Evolutionary conservation across 2,329 filamentous ascomycete species (phyloP).

Genomic region (Cladosporium sp.): DNA sequence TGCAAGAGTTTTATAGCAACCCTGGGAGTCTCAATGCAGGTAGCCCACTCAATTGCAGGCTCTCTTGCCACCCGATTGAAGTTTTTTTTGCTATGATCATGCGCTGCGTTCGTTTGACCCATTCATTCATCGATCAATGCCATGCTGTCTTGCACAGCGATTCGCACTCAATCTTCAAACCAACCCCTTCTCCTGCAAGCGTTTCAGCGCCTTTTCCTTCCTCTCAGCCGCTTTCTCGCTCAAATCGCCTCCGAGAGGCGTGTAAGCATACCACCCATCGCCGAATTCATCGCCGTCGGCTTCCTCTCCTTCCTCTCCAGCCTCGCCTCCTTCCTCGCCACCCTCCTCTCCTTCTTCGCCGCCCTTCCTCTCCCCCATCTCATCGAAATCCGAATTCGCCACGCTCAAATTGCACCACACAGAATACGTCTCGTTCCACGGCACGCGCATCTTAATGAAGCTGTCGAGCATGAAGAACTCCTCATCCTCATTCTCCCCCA

Average conservation of each 20-base stretch:
- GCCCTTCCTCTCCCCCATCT: neutral
- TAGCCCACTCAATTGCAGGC: too few relatives aligned
- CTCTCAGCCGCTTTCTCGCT: neutral
- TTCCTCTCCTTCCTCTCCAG: neutral
- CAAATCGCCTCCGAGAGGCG: neutral
- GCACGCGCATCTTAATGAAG: slow-evolving; percentile 15
- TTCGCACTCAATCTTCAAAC: neutral
- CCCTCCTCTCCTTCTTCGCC: neutral
- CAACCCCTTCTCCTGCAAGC: neutral
- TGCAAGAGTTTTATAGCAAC: too few relatives aligned
- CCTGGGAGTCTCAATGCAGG: too few relatives aligned
- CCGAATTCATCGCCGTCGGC: neutral
- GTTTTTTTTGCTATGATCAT: too few relatives aligned
- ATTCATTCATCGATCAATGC: too few relatives aligned
- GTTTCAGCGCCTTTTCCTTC: neutral
- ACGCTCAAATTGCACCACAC: slow-evolving; percentile 16
- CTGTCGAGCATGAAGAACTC: neutral
- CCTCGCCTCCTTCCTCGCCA: neutral
- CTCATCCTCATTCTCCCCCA: slow-evolving; percentile 5
- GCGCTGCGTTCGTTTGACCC: too few relatives aligned
- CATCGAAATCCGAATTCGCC: neutral
- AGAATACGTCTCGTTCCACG: slow-evolving; percentile 14
- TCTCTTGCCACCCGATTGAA: too few relatives aligned
- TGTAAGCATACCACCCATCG: neutral
- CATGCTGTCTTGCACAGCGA: too few relatives aligned